A percentile compares a stretch with the other conserved stretches of the same genome.
Conservation (phyloP, 1,284 basidiomycete species). For the Malassezia slooffiae region DNA sequence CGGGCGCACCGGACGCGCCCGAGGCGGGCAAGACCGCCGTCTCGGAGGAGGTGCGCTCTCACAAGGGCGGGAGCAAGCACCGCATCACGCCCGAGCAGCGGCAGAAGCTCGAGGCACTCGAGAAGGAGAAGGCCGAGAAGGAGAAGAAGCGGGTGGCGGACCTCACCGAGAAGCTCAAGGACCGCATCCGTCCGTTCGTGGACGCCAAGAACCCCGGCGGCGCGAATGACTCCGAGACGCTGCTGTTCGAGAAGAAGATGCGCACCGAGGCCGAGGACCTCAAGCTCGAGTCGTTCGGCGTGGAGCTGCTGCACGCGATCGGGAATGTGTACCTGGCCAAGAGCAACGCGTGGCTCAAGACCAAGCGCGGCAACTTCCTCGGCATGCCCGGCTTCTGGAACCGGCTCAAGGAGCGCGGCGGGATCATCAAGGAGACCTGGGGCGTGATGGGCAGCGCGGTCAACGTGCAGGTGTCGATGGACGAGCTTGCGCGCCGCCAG, state of each 20-base stretch:
- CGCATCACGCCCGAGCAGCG: constrained; percentile 69
- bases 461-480: constrained; percentile 51
- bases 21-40: constrained; percentile 25
- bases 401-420: constrained; percentile 82
- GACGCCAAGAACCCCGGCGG: constrained; percentile 71
- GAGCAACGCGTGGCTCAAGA: constrained; percentile 78
- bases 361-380: constrained; percentile 59
- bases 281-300: constrained; percentile 94
- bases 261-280: constrained; percentile 82
- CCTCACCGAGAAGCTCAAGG: constrained; percentile 41
- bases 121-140: constrained; percentile 44
- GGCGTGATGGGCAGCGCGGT: constrained; percentile 52
- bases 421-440: constrained; percentile 53
- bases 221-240: constrained; percentile 64
- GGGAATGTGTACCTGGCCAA: constrained; percentile 79
- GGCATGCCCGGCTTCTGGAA: constrained; percentile 82
- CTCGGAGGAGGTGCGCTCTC: constrained; percentile 47
- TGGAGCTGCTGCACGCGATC: constrained; percentile 59
- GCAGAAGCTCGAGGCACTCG: constrained; percentile 41
- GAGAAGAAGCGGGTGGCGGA: constrained; percentile 41
- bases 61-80: constrained; percentile 45
- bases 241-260: constrained; percentile 60
- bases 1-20: constrained; percentile 20
- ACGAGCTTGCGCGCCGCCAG: constrained; percentile 85
- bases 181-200: constrained; percentile 44